Base-by-base conservation (phyloP, 1,139 yeast genomes). In the Eremothecium coryli region DNA sequence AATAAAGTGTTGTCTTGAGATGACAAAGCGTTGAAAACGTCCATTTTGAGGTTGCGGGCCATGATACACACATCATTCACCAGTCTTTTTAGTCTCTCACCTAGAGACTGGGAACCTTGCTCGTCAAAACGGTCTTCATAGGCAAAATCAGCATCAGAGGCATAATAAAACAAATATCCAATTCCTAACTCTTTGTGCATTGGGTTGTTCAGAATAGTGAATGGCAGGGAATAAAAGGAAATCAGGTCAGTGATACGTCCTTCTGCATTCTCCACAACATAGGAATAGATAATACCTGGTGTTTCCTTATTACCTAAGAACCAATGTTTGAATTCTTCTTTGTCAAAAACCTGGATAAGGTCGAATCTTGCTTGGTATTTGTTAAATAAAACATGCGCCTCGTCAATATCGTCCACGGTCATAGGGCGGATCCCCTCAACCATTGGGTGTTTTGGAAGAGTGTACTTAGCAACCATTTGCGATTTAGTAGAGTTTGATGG, bases 21-120 rank as follows among this genome's bases (percentile, higher is more conserved):
- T 0, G 96, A 77, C 41, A 90, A 68, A 11, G 96, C 95, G 56
- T 90, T 90, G 70, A 88, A 85, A 3, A 93, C 97, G 57, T 90
- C 98, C 50, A 82, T 85, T 27, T 70, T 68, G 36, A 66, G 60
- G 43, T 64, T 81, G 14, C 50, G 49, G 24, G 95, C 77, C 26
- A 85, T 64, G 38, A 88, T 71, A 40, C 90, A 70, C 0, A 93
- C 90, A 50, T 88, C 95, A 32, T 66, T 68, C 40, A 86, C 69
- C 45, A 90, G 64, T 7, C 64, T 58, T 27, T 61, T 64, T 43
- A 93, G 66, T 45, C 96, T 70, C 41, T 66, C 64, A 47, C 71
- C 70, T 48, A 82, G 67, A 5, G 50, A 46, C 24, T 50, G 43
- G 3, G 53, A 59, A 31, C 51, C 62, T 33, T 52, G 55, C 31